These are phyloP conservation scores for Breynia disticha DNA, from an alignment of 441 rosid species.

Conservation along the genomic window DNA sequence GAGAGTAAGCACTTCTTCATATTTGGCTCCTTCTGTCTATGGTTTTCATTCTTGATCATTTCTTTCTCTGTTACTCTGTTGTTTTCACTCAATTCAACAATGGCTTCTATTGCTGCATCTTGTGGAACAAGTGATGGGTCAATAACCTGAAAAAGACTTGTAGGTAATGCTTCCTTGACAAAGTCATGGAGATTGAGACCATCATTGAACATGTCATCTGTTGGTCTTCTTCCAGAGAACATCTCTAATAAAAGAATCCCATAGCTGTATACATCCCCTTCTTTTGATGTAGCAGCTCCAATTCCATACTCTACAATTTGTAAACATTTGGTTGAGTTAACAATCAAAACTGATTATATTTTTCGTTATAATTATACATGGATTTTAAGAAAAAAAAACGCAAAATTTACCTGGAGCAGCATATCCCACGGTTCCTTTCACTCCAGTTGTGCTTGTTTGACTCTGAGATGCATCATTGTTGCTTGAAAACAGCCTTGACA, in stretches of 20 bases:
- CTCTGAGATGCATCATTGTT: conserved; percentile 7
- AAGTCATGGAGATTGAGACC: conserved; percentile 7
- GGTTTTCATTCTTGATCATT: too few relatives aligned
- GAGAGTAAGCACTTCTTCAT: too few relatives aligned
- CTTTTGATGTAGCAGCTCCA: not conserved
- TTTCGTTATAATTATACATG: too few relatives aligned
- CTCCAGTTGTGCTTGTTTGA: conserved; percentile 29
- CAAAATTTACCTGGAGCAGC: conserved; percentile 40
- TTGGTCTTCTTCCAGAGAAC: conserved; percentile 14
- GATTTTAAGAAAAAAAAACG: not conserved
- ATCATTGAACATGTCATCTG: conserved; percentile 10
- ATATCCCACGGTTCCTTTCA: conserved; percentile 16
- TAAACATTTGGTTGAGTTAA: not conserved
- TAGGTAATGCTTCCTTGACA: conserved; percentile 2
- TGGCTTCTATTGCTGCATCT: too few relatives aligned
- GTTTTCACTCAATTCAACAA: too few relatives aligned
- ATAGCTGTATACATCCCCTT: conserved; percentile 19
- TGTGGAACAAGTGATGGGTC: not conserved
- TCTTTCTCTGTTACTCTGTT: too few relatives aligned
- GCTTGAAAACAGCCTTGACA: conserved; percentile 24
- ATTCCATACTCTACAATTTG: conserved; percentile 12
- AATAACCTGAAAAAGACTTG: not conserved
- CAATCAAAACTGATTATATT: not conserved
- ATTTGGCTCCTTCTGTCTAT: too few relatives aligned
- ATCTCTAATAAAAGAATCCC: conserved; percentile 17